Conservation (phyloP, 1,139 yeast species). For the Magnusiomyces paraingens region DNA sequence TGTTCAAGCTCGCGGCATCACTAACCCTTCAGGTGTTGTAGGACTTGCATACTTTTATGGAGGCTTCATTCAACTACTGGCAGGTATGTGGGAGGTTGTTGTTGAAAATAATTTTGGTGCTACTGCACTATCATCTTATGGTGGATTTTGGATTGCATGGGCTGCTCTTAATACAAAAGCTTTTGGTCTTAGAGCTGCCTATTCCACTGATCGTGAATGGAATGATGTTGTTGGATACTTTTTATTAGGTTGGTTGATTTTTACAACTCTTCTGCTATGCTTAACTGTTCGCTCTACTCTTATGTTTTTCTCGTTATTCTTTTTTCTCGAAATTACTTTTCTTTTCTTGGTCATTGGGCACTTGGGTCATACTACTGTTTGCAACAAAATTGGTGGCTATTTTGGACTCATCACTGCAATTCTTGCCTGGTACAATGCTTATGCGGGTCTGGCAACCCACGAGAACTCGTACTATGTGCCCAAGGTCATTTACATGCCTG, state of each 20-base stretch:
- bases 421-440: slow-evolving; percentile 80
- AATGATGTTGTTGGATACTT: slow-evolving; percentile 65
- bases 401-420: slow-evolving; percentile 69
- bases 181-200: slow-evolving; percentile 68
- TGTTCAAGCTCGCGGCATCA: slow-evolving; percentile 51
- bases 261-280: slow-evolving; percentile 59
- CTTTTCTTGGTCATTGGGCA: slow-evolving; percentile 60
- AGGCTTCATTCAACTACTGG: slow-evolving; percentile 64
- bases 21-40: slow-evolving; percentile 47
- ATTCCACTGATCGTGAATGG: slow-evolving; percentile 33
- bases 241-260: slow-evolving; percentile 69
- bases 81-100: slow-evolving; percentile 69
- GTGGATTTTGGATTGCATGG: slow-evolving; percentile 79
- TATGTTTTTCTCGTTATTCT: slow-evolving; percentile 64
- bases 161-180: slow-evolving; percentile 65
- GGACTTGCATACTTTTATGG: slow-evolving; percentile 85
- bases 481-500: slow-evolving; percentile 40
- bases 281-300: slow-evolving; percentile 77
- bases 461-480: slow-evolving; percentile 58
- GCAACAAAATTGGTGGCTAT: slow-evolving; percentile 65
- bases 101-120: slow-evolving; percentile 84
- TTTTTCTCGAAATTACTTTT: slow-evolving; percentile 59
- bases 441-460: slow-evolving; percentile 65
- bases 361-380: slow-evolving; percentile 33
- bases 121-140: slow-evolving; percentile 69